Evolutionary conservation across 2,329 filamentous ascomycete genomes (phyloP), one percentile per base, ranked within the genome.

Genomic region (Delphinella strobiligena): DNA sequence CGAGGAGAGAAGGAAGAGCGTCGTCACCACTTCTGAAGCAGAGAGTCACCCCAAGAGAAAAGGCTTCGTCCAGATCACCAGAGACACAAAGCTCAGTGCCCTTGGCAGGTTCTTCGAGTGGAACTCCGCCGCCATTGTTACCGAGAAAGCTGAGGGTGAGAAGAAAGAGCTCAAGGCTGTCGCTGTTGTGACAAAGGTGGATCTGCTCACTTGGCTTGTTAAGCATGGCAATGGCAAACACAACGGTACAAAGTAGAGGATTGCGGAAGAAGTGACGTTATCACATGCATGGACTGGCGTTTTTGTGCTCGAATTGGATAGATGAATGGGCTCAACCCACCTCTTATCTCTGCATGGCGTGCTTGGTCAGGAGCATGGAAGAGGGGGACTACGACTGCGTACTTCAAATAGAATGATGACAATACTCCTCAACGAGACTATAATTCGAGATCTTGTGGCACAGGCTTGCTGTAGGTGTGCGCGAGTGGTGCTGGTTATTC

Each of bases 81-180:
- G 82, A 58, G 84, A 95, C 49, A 98, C 91, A 1, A 82, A 82
- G 3, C 70, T 98, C 30, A 75, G 74, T 34, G 80, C 82, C 33
- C 71, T 98, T 39, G 89, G 86, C 67, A 79, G 83, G 54, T 98
- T 98, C 65, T 86, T 96, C 49, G 87, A 96, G 65, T 96, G 91
- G 87, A 96, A 98, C 63, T 91, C 83, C 50, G 89, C 91, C 0
- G 91, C 91, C 0, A 78, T 98, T 36, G 86, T 98, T 3, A 98
- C 89, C 0, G 88, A 96, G 60, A 72, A 75, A 50, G 66, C 67
- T 10, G 74, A 65, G 9, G 72, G 73, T 33, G 74, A 66, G 10
- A 72, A 73, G 34, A 58, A 45, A 19, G 48, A 47, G 5, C 44
- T 78, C 49, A 93, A 85, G 68, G 87, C 93, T 1, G 69, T 91